Base-by-base conservation (phyloP, 2,329 filamentous ascomycete species). In the Cordyceps cateniannulata region DNA sequence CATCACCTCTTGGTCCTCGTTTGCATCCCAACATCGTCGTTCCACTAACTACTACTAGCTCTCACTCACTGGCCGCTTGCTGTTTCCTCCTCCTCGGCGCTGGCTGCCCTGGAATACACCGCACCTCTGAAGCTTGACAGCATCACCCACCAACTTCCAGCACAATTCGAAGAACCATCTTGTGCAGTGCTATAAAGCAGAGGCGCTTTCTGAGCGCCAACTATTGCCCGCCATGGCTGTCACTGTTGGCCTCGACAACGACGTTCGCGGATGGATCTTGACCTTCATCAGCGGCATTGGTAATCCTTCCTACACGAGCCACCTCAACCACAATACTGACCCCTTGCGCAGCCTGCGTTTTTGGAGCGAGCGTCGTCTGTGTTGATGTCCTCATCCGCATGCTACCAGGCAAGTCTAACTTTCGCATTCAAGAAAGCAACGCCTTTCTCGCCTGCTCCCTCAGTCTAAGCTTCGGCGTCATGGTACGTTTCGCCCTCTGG, bases 221-320 rank as follows among this genome's bases (percentile, higher is more conserved):
- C 48, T 27, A 25, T 40, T 53, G n/a, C 24, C 38, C 57, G 27
- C 38, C 25, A 59, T 59, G 57, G 40, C 29, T n/a, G n/a, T 32
- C 38, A 24, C 29, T 5, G 18, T 29, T 18, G 53, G 38, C 9
- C 70, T 89, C 65, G 82, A 86, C 71, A 95, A 93, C 77, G 93
- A 98, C 77, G 88, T 88, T 64, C 85, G 92, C 65, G 93, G 95
- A 69, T 98, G 93, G 93, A 88, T 98, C 67, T 91, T 98, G 89
- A 87, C 82, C 69, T 80, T 92, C 65, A 91, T 93, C 74, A 96
- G 92, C 70, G 86, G 92, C 59, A 75, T 85, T 64, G 85, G 85
- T 87, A 68, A 62, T 82, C 48, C 18, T 32, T 25, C 27, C 47
- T 48, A 38, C 24, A 9, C 16, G n/a, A 24, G 32, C 9, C 32